phyloP scores from a whole-genome alignment of 805 yeast species.

The Nakazawaea siamensis region DNA sequence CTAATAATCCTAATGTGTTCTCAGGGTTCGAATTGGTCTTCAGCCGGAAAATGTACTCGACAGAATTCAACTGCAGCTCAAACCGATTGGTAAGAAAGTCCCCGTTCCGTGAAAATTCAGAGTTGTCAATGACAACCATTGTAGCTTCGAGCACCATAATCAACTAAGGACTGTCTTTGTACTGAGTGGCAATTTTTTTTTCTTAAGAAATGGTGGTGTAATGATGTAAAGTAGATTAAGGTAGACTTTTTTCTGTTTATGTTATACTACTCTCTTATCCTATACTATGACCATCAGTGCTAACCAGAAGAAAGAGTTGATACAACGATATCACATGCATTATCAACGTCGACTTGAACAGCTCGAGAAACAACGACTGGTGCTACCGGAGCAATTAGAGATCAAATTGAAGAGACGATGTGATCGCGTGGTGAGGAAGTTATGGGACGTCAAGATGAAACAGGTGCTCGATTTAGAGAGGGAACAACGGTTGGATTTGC shows the following conservation, averaged over 20 bases:
- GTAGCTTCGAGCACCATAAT: constrained; percentile 92
- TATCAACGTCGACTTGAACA: constrained; percentile 17
- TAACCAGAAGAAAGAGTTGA: constrained; percentile 30
- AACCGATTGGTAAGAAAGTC: constrained; percentile 84
- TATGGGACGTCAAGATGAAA: constrained; percentile 39
- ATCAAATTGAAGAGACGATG: constrained; percentile 31
- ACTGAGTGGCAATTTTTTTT: too few species aligned
- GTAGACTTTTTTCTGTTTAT: not conserved
- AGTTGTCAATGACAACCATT: constrained; percentile 90
- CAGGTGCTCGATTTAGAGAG: constrained; percentile 39
- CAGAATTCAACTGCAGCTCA: constrained; percentile 88
- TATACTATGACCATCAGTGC: too few species aligned
- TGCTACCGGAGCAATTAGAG: constrained; percentile 20
- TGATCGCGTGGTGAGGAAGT: constrained; percentile 37
- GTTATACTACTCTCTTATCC: too few species aligned
- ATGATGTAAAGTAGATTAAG: too few species aligned
- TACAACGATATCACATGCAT: constrained; percentile 17
- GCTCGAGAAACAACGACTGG: constrained; percentile 17
- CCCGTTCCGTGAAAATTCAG: constrained; percentile 94
- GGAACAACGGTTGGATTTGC: constrained; percentile 25
- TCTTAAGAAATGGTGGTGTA: too few species aligned
- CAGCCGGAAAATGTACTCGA: constrained; percentile 76
- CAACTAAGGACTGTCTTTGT: not conserved
- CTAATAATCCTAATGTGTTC: constrained; percentile 83
- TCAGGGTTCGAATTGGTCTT: constrained; percentile 90